These are phyloP conservation scores for Botryosphaeria agaves DNA, from an alignment of 2,329 filamentous ascomycete species.

Conservation along the genomic window DNA sequence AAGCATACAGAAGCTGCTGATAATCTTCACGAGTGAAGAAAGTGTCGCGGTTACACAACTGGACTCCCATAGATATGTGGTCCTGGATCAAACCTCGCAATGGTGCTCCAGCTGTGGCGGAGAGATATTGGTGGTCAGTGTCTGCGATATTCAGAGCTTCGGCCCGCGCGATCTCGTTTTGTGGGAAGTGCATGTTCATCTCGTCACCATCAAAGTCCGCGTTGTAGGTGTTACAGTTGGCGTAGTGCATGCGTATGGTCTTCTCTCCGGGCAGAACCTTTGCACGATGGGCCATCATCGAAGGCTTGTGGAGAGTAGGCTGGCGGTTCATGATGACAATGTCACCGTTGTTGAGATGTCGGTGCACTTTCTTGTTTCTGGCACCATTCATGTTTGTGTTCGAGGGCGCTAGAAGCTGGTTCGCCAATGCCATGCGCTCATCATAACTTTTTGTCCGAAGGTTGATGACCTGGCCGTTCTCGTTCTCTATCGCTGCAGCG, in stretches of 20 bases:
- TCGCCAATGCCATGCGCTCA: conserved; percentile 76
- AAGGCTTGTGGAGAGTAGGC: conserved; percentile 93
- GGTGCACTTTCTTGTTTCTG: conserved; percentile 88
- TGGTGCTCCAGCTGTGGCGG: conserved; percentile 82
- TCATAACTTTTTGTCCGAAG: conserved; percentile 75
- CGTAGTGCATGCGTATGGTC: conserved; percentile 98
- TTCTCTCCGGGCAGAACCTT: conserved; percentile 86
- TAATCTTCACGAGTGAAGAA: conserved; percentile 83
- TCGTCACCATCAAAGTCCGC: conserved; percentile 98
- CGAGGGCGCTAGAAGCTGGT: conserved; percentile 78
- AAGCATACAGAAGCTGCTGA: conserved; percentile 83
- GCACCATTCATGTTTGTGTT: conserved; percentile 56
- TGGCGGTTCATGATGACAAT: conserved; percentile 98
- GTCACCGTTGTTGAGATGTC: conserved; percentile 90
- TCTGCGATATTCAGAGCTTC: conserved; percentile 89
- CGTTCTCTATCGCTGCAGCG: conserved; percentile 85
- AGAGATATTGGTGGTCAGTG: conserved; percentile 93
- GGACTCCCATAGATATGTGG: conserved; percentile 88
- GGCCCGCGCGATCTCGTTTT: conserved; percentile 84
- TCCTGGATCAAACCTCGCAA: conserved; percentile 94
- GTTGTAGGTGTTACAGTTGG: conserved; percentile 98
- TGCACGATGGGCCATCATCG: conserved; percentile 95
- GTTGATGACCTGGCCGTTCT: conserved; percentile 81
- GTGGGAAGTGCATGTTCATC: conserved; percentile 99
- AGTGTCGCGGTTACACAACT: conserved; percentile 77